phyloP scores from a whole-genome alignment of 1,139 yeast species.

The Zygosaccharomyces sapae region DNA sequence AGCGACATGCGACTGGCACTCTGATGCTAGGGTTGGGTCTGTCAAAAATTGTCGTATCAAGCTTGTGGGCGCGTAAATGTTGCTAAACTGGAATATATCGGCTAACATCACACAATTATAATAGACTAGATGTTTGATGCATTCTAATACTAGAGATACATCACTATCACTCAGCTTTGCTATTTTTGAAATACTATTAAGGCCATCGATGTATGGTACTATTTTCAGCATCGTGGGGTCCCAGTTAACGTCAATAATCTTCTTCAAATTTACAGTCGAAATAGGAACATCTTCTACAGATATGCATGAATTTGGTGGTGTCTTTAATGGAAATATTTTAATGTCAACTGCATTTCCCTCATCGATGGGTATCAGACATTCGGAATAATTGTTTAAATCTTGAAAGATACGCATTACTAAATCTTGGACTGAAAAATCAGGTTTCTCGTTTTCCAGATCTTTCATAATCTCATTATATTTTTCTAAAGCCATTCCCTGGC shows the following conservation, averaged over 20 bases:
- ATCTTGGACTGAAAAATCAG: conserved; percentile 64
- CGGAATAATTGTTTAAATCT: conserved; percentile 90
- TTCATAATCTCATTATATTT: conserved; percentile 30
- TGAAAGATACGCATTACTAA: conserved; percentile 84
- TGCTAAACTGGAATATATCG: conserved; percentile 85
- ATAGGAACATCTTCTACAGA: conserved; percentile 80
- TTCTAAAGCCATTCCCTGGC: conserved; percentile 14
- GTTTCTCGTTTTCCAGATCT: conserved; percentile 28
- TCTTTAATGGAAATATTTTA: conserved; percentile 82
- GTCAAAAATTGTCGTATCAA: conserved; percentile 63
- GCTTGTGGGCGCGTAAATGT: conserved; percentile 86
- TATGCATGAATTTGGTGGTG: conserved; percentile 69
- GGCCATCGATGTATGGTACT: conserved; percentile 80
- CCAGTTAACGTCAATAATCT: conserved; percentile 86
- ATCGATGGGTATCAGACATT: conserved; percentile 90
- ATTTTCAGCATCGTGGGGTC: conserved; percentile 94
- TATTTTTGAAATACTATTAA: conserved; percentile 74
- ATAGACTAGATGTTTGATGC: conserved; percentile 87
- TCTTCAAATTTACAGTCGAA: conserved; percentile 66
- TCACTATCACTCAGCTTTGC: conserved; percentile 81
- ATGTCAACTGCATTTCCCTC: conserved; percentile 87
- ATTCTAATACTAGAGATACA: conserved; percentile 70
- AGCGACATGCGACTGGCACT: conserved; percentile 79
- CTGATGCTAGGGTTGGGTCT: conserved; percentile 63
- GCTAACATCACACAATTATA: conserved; percentile 78